Percentiles rank a stretch among this genome's conserved stretches.
These are phyloP conservation scores for Cystobasidium ongulense DNA, from an alignment of 768 basidiomycete genomes.

Conservation along the genomic window DNA sequence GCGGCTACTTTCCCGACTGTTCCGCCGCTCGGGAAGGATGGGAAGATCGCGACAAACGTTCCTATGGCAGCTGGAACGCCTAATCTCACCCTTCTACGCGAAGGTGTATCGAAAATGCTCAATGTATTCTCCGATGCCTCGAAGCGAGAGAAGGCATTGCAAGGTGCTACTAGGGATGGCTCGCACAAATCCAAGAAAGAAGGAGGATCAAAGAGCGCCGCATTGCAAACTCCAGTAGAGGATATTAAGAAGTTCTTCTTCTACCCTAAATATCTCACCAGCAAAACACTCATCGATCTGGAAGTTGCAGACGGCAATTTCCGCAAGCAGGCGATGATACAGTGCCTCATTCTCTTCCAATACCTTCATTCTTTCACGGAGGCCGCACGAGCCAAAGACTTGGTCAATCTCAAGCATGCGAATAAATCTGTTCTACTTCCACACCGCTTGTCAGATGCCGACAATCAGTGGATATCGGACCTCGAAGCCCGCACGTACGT, in stretches of 20 bases:
- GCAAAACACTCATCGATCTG: slow-evolving; percentile 72
- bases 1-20: slow-evolving; percentile 11
- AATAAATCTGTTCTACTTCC: slow-evolving; percentile 32
- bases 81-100: slow-evolving; percentile 58
- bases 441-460: slow-evolving; percentile 46
- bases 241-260: slow-evolving; percentile 62
- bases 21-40: slow-evolving; percentile 10
- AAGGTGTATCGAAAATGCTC: slow-evolving; percentile 62
- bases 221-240: slow-evolving; percentile 13
- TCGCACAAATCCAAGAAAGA: not conserved
- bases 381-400: slow-evolving; percentile 56
- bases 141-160: slow-evolving; percentile 73
- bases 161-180: slow-evolving; percentile 19
- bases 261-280: slow-evolving; percentile 87
- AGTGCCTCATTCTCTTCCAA: slow-evolving; percentile 47
- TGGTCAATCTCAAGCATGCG: slow-evolving; percentile 44
- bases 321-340: slow-evolving; percentile 84
- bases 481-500: slow-evolving; percentile 54
- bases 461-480: slow-evolving; percentile 65
- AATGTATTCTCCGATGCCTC: slow-evolving; percentile 77
- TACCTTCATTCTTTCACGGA: slow-evolving; percentile 64
- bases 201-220: not conserved
- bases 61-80: slow-evolving; percentile 40
- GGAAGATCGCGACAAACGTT: not conserved
- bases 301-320: slow-evolving; percentile 89